These are phyloP conservation scores for Solanum clarkiae DNA, from an alignment of 257 asterid species.

Conservation along the genomic window DNA sequence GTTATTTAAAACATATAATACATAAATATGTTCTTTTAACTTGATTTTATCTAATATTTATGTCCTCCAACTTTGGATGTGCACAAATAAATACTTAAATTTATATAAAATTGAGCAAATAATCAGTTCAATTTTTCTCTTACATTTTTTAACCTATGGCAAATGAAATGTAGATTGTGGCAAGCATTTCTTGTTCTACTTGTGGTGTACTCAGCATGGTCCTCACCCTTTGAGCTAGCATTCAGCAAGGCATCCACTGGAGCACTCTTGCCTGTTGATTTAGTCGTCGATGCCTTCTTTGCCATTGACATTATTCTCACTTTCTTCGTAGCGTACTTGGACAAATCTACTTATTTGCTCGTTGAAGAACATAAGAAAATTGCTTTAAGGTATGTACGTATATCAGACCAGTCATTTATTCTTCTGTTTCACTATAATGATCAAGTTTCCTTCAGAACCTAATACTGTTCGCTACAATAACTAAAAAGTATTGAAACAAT, in stretches of 20 bases:
- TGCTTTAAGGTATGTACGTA: constrained; percentile 34
- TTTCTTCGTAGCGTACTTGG: constrained; percentile 82
- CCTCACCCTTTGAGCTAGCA: constrained; percentile 90
- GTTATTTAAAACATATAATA: not conserved
- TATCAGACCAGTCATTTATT: not conserved
- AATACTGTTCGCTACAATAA: not conserved
- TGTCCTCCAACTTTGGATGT: too few relatives aligned
- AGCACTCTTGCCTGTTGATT: constrained; percentile 65
- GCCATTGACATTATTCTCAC: constrained; percentile 68
- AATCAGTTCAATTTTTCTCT: not conserved
- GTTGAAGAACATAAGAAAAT: constrained; percentile 66
- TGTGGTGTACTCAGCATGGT: constrained; percentile 93
- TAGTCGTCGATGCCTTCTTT: constrained; percentile 70
- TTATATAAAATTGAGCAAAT: too few relatives aligned
- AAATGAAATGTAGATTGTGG: constrained; percentile 56
- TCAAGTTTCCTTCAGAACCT: not conserved
- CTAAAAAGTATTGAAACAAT: not conserved
- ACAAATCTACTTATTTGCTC: constrained; percentile 69
- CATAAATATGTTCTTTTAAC: too few relatives aligned
- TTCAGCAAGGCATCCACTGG: constrained; percentile 48
- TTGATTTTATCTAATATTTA: too few relatives aligned
- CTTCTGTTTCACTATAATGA: not conserved
- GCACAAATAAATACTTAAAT: too few relatives aligned
- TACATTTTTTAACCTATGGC: not conserved
- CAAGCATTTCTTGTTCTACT: constrained; percentile 66